phyloP scores from a whole-genome alignment of 116 monocot species.

The Papilionanthe hybrid region DNA sequence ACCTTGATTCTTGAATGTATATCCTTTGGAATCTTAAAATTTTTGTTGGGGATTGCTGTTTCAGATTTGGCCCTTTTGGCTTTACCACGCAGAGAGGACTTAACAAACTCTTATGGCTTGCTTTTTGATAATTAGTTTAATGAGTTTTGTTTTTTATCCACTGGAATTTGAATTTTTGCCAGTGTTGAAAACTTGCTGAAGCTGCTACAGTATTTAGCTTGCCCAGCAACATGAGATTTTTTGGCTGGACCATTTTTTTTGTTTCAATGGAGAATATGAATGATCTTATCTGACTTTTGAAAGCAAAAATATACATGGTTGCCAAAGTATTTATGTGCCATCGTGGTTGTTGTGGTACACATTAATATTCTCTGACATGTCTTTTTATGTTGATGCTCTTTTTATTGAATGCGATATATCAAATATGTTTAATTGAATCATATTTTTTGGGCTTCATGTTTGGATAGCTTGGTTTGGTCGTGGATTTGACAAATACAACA shows the following conservation, averaged over 20 bases:
- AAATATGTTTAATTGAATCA: background rate
- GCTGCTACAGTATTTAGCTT: background rate
- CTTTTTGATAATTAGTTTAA: too few relatives aligned
- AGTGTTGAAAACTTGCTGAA: background rate
- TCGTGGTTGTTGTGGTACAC: background rate
- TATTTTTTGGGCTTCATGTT: constrained; percentile 2
- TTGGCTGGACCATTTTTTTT: background rate
- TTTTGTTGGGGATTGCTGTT: too few relatives aligned
- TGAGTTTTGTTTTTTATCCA: background rate
- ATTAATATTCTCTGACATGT: background rate
- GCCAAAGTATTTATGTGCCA: background rate
- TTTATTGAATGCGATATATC: background rate
- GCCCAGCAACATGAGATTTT: background rate
- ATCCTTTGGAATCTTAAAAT: too few relatives aligned
- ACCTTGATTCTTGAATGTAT: too few relatives aligned
- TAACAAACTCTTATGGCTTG: too few relatives aligned
- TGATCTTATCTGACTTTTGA: background rate
- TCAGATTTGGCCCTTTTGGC: too few relatives aligned
- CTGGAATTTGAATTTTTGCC: background rate
- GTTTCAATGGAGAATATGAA: background rate
- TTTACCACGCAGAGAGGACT: too few relatives aligned
- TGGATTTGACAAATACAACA: constrained; percentile 93
- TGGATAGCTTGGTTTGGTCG: constrained; percentile 80
- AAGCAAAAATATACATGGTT: background rate
- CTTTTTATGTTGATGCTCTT: background rate